Evolutionary conservation across 331 rosid genomes (phyloP), one percentile per base, ranked within the genome.

Genomic region (Stylosanthes scabra): DNA sequence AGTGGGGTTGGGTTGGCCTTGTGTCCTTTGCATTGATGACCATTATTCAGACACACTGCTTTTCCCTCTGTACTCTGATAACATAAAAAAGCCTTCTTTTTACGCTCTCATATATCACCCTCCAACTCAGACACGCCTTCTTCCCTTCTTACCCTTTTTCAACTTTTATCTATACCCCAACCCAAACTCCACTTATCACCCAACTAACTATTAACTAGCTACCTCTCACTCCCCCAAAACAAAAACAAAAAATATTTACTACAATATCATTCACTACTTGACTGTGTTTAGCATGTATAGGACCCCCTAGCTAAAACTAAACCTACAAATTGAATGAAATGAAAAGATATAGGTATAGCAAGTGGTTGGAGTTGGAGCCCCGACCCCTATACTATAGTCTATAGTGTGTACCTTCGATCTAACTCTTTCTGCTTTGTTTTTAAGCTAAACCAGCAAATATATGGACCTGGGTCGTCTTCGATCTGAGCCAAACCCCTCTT

Each of bases 1-100:
- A 11, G 70, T 79, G 85, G 90, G 86, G 88, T 84, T 87, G 91
- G 96, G 93, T 85, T 86, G 81, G 80, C 25, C 80, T 46, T 63
- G 80, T 82, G 97, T 86, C 91, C 89, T 87, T 82, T 82, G 88
- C 98, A 89, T 86, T 91, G 97, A 91, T 88, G 96, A 91, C 77
- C 92, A 86, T 87, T 80, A 91, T 84, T 93, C 97, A 89, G 87
- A 84, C 64, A 84, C 80, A 84, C 80, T 89, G 79, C 85, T 87
- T 88, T 85, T 85, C 89, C 86, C 83, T 86, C 74, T 76, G 80
- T 85, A 59, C 79, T 71, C 79, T 71, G 84, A 83, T 78, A 46
- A 46, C 11, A 46, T 11, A 20, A 20, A 76, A 89, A 89, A 83
- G n/a, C 83, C 82, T 82, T 77, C 39, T 76, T 85, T 83, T 82